Conservation (phyloP, 768 basidiomycete species). For the Sporobolomyces roseus region DNA sequence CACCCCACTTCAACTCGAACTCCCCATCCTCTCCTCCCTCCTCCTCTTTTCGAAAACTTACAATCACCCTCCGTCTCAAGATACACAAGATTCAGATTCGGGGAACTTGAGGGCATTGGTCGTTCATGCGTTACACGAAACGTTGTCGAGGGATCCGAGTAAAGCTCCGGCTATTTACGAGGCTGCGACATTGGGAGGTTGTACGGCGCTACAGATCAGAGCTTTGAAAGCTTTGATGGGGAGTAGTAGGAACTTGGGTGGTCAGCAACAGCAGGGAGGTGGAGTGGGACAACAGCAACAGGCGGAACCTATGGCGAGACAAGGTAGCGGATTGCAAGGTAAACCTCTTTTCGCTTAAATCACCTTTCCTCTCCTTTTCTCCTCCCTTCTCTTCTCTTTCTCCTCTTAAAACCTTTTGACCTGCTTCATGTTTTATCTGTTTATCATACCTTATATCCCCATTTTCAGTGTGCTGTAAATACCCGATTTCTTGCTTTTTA, state of each 20-base stretch:
- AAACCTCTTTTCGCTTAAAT: slow-evolving; percentile 10
- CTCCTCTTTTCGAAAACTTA: slow-evolving; percentile 77
- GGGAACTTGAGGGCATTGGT: slow-evolving; percentile 72
- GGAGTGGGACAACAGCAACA: too few species aligned
- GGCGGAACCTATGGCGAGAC: slow-evolving; percentile 16
- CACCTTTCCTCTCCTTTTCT: neutral
- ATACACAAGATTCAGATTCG: slow-evolving; percentile 69
- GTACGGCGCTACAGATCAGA: slow-evolving; percentile 82
- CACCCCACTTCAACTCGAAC: slow-evolving; percentile 85
- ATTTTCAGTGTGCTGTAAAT: neutral
- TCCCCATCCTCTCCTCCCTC: slow-evolving; percentile 81
- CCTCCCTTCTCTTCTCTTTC: neutral
- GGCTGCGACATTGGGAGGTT: slow-evolving; percentile 85
- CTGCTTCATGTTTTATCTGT: neutral
- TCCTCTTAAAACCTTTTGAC: neutral
- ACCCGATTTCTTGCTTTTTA: neutral
- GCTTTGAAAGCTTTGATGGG: slow-evolving; percentile 50
- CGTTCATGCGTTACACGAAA: slow-evolving; percentile 88
- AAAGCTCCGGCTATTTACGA: slow-evolving; percentile 80
- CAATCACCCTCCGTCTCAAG: too few species aligned
- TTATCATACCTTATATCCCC: neutral
- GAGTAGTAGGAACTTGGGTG: too few species aligned
- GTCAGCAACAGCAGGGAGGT: too few species aligned
- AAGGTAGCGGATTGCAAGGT: slow-evolving; percentile 17
- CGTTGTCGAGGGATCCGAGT: slow-evolving; percentile 51